Conservation (phyloP, 2,329 filamentous ascomycete species). For the Phialophora expanda region DNA sequence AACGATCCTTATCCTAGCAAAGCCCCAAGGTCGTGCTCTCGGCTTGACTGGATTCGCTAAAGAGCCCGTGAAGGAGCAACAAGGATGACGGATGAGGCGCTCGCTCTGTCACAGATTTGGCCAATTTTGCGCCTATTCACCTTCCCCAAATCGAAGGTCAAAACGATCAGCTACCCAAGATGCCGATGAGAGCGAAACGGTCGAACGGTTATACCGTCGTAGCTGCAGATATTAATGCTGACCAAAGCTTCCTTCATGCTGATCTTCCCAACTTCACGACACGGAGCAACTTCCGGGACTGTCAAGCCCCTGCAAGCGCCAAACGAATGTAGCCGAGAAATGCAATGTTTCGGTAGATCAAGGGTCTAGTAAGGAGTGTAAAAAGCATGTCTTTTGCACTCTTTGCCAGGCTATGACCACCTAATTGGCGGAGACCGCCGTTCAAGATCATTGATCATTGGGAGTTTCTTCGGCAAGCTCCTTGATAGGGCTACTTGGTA, state of each 20-base stretch:
- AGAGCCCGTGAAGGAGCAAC: constrained; percentile 1
- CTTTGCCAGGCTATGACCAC: not conserved
- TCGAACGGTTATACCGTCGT: not conserved
- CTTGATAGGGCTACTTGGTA: not conserved
- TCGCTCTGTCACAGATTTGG: constrained; percentile 20
- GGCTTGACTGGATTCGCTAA: constrained; percentile 24
- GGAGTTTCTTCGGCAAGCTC: not conserved
- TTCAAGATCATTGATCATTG: not conserved
- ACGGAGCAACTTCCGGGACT: not conserved
- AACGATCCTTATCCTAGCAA: not conserved
- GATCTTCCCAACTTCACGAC: not conserved
- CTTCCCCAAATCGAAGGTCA: constrained; percentile 4
- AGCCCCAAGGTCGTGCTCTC: constrained; percentile 13
- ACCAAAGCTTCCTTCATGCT: not conserved
- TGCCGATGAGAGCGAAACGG: constrained; percentile 2
- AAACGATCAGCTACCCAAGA: constrained; percentile 11
- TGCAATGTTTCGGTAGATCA: constrained; percentile 23
- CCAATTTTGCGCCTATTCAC: constrained; percentile 6
- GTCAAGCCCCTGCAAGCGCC: constrained; percentile 4
- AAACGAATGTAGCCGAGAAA: constrained; percentile 3
- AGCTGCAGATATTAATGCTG: not conserved
- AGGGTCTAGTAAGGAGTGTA: constrained; percentile 6
- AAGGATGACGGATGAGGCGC: constrained; percentile 29
- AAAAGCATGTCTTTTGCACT: not conserved
- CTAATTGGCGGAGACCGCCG: not conserved